Conservation (phyloP, 768 basidiomycete genomes). For the Lentinula raphanica region DNA sequence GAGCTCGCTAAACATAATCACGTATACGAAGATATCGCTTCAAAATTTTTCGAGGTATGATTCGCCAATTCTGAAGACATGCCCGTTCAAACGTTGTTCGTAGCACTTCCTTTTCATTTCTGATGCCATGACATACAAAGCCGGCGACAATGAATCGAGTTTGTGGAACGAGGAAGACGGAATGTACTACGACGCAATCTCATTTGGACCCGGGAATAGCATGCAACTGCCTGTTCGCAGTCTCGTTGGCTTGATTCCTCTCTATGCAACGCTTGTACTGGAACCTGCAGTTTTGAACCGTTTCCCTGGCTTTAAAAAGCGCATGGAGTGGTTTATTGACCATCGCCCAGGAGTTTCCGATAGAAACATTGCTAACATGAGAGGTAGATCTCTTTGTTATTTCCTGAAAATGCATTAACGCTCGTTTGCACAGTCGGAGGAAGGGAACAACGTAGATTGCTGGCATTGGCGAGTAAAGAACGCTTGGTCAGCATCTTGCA, state of each 20-base stretch:
- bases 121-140: slow-evolving; percentile 94
- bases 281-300: slow-evolving; percentile 86
- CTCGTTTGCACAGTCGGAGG: slow-evolving; percentile 39
- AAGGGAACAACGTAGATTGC: slow-evolving; percentile 77
- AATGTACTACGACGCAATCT: slow-evolving; percentile 97
- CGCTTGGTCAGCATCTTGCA: slow-evolving; percentile 81
- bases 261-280: slow-evolving; percentile 91
- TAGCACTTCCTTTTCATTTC: slow-evolving; percentile 98
- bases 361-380: slow-evolving; percentile 96
- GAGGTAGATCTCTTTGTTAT: slow-evolving; percentile 31
- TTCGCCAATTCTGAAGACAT: neutral
- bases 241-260: slow-evolving; percentile 95
- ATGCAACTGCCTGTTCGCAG: slow-evolving; percentile 93
- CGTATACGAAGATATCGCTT: slow-evolving; percentile 98
- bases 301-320: slow-evolving; percentile 97
- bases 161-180: slow-evolving; percentile 97
- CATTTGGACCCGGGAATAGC: slow-evolving; percentile 73
- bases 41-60: slow-evolving; percentile 87
- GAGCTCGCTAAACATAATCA: slow-evolving; percentile 97
- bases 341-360: slow-evolving; percentile 83
- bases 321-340: slow-evolving; percentile 98
- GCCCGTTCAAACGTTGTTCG: neutral
- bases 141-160: slow-evolving; percentile 71
- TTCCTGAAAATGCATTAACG: slow-evolving; percentile 20
- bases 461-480: slow-evolving; percentile 91